These are phyloP conservation scores for Gloeopeniophorella convolvens DNA, from an alignment of 768 basidiomycete genomes.

Conservation along the genomic window DNA sequence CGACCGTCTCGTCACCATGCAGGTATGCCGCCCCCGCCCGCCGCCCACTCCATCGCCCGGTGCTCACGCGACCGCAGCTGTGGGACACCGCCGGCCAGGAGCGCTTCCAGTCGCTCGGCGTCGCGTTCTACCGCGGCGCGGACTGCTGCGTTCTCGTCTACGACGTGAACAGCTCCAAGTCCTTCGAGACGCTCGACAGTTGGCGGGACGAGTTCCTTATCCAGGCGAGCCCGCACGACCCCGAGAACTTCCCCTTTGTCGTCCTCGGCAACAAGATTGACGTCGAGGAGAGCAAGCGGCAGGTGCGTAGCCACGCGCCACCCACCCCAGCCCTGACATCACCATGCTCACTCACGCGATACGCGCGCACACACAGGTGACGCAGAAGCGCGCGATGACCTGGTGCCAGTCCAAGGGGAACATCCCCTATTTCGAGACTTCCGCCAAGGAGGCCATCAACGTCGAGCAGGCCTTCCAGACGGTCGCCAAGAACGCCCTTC, in stretches of 20 bases:
- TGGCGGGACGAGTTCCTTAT: conserved; percentile 99
- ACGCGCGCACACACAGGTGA: conserved; percentile 52
- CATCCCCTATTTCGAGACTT: conserved; percentile 99
- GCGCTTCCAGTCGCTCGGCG: conserved; percentile 97
- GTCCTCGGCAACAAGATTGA: conserved; percentile 99
- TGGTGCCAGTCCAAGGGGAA: conserved; percentile 99
- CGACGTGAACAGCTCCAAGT: conserved; percentile 98
- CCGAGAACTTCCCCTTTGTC: conserved; percentile 99
- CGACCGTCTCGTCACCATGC: conserved; percentile 97
- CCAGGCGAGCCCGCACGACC: conserved; percentile 96
- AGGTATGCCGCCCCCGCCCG: conserved; percentile 46
- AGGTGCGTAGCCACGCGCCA: no score
- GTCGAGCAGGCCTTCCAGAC: conserved; percentile 99
- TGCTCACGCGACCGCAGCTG: conserved; percentile 45
- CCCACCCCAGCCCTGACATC: background rate
- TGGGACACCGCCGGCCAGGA: conserved; percentile 99
- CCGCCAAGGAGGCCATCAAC: conserved; percentile 99
- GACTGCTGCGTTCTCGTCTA: conserved; percentile 99
- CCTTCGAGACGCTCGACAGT: conserved; percentile 96
- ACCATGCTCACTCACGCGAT: background rate
- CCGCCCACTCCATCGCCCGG: background rate
- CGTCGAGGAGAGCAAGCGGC: conserved; percentile 96
- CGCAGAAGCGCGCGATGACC: conserved; percentile 99
- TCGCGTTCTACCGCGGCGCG: conserved; percentile 98
- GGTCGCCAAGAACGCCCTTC: conserved; percentile 98